Evolutionary conservation across 176 grass and related monocot genomes (phyloP).

Genomic region (Eragrostis curvula): DNA sequence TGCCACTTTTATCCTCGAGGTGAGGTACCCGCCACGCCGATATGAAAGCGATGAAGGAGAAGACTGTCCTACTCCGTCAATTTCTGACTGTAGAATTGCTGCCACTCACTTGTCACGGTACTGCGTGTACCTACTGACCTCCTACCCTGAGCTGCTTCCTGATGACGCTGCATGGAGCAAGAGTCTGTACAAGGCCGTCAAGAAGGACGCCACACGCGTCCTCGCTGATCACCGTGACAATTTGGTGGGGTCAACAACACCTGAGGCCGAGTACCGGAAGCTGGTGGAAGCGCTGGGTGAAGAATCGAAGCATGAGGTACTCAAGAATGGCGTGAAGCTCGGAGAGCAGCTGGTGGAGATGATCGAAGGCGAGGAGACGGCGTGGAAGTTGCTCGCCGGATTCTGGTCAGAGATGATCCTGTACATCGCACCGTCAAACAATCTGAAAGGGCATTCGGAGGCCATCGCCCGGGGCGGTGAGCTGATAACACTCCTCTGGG

Average conservation of each 20-base stretch:
- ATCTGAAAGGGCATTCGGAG: neutral
- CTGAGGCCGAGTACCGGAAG: neutral
- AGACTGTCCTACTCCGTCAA: too few relatives aligned
- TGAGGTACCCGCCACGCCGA: neutral
- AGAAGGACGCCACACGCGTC: neutral
- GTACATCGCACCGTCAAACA: neutral
- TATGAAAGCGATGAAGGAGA: neutral
- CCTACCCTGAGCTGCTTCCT: neutral
- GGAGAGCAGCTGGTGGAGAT: neutral
- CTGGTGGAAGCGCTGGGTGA: neutral
- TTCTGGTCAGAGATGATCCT: slow-evolving; percentile 28
- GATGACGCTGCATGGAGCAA: slow-evolving; percentile 11
- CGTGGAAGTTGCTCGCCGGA: neutral
- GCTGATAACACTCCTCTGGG: slow-evolving; percentile 35
- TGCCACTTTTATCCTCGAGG: slow-evolving; percentile 23
- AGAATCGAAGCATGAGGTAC: neutral
- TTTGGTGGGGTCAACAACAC: too few relatives aligned
- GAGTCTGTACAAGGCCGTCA: neutral
- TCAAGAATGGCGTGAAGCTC: neutral
- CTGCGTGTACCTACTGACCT: slow-evolving; percentile 12
- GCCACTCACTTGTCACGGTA: slow-evolving; percentile 24
- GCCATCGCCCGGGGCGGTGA: slow-evolving; percentile 32
- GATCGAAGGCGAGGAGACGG: neutral
- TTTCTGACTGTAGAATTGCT: neutral
- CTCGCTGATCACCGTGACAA: neutral